Base-by-base conservation (phyloP, 2,329 filamentous ascomycete genomes). In the Verticillium zaregamsianum region DNA sequence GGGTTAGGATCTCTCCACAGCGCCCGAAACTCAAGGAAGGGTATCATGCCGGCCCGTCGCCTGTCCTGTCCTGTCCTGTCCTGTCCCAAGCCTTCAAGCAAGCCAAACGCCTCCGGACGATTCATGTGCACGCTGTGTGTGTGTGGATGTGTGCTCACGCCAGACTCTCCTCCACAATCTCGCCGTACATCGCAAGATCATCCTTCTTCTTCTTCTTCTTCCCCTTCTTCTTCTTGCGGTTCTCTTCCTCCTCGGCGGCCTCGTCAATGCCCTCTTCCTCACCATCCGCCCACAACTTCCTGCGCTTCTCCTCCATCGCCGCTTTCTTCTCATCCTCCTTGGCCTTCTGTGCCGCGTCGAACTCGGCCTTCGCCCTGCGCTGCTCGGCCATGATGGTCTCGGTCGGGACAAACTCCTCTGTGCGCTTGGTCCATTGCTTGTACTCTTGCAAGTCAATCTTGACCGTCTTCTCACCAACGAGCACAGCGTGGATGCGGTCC, bases 401-500 rank as follows among this genome's bases (percentile, higher is more conserved):
- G 23, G 86, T 80, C 52, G 80, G 77, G 68, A 84, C 81, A 67
- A 85, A 84, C 71, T 83, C 80, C 58, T 77, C 70, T 32, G 80
- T 81, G 45, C 45, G 45, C 57, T 65, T 66, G 0, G 83, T 82
- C 57, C 80, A 75, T n/a, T 77, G 75, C 69, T 84, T 80, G 76
- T 87, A 88, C 72, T 86, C 83, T 37, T 86, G 83, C 31, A 89
- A 75, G 69, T 87, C 81, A 66, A 89, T 87, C 68, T 74, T 76
- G 54, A 82, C 78, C 33, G 80, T 80, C 75, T 86, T 84, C 67
- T 83, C 79, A 61, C 85, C 86, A 39, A 83, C 83, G 61, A 95
- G 78, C 5, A 86, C 86, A 39, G 81, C 80, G 64, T 86, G 86
- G 67, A 96, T 82, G 64, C 85, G 82, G 3, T 78, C 75, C 0